Conservation (phyloP, 2,329 filamentous ascomycete genomes). For the Botrytis pseudocinerea region DNA sequence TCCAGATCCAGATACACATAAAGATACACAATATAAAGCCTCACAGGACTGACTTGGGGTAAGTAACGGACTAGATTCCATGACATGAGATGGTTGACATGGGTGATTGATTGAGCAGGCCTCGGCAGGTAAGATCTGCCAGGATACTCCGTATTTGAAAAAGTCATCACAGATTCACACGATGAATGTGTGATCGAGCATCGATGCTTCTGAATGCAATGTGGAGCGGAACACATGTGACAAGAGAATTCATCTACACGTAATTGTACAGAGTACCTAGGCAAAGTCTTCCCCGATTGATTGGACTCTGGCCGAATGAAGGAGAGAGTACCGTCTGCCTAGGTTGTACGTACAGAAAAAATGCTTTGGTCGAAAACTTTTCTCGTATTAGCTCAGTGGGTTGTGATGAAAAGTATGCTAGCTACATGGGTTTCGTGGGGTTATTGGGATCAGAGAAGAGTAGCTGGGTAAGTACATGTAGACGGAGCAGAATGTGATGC, state of each 20-base stretch:
- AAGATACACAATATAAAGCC: too few species aligned
- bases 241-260: background rate
- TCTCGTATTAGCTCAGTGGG: background rate
- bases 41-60: background rate
- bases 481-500: background rate
- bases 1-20: too few species aligned
- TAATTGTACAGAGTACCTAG: too few species aligned
- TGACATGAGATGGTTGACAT: background rate
- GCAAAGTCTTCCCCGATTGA: background rate
- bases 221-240: background rate
- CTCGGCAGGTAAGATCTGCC: background rate
- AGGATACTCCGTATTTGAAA: background rate
- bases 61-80: background rate
- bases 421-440: background rate
- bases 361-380: background rate
- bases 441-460: background rate
- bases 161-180: background rate
- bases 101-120: background rate
- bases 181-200: background rate
- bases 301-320: background rate
- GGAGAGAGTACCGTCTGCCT: too few species aligned
- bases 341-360: too few species aligned
- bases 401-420: too few species aligned
- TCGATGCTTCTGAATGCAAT: background rate
- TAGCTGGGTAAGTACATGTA: background rate